Base-by-base conservation (phyloP, 2,329 filamentous ascomycete genomes). In the Decorospora gaudefroyi region DNA sequence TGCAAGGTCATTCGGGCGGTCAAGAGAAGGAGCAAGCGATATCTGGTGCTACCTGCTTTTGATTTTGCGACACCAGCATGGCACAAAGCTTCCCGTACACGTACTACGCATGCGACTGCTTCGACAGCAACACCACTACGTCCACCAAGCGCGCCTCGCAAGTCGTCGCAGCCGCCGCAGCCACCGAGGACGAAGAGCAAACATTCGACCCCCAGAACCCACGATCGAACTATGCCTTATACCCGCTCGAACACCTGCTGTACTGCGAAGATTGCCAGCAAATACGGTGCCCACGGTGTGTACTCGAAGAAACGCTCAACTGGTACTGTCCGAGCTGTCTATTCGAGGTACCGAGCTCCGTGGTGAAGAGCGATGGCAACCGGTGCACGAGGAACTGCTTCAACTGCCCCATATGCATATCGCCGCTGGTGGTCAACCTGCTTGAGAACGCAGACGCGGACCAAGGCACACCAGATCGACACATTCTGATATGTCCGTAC, bases 201-300 rank as follows among this genome's bases (percentile, higher is more conserved):
- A 86, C 88, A 3, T 96, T 99, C 70, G 88, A 99, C 67, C 90
- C 93, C 2, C 84, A 87, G 59, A 85, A 86, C 49, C 82, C 88
- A 11, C 85, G 91, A 25, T 88, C 93, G 46, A 93, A 90, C 69
- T 97, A 90, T 76, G 91, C 90, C 55, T 78, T 99, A 21, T 96
- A 92, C 65, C 92, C 93, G 1, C 84, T 96, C 30, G 92, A 97
- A 65, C 86, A 96, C 67, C 81, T 99, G 17, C 80, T 97, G 27
- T 99, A 95, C 75, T 99, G 93, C 76, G 92, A 96, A 67, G 93
- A 97, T 69, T 99, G 93, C 70, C 90, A 95, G 68, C 87, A 96
- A 71, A 95, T 97, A 51, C 87, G 93, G 57, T 99, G 93, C 68
- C 88, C 90, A 4, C 80, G 90, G 73, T 99, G 93, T 65, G 88